Base-by-base conservation (phyloP, 495 filamentous ascomycete species). In the Amorphotheca resinae region DNA sequence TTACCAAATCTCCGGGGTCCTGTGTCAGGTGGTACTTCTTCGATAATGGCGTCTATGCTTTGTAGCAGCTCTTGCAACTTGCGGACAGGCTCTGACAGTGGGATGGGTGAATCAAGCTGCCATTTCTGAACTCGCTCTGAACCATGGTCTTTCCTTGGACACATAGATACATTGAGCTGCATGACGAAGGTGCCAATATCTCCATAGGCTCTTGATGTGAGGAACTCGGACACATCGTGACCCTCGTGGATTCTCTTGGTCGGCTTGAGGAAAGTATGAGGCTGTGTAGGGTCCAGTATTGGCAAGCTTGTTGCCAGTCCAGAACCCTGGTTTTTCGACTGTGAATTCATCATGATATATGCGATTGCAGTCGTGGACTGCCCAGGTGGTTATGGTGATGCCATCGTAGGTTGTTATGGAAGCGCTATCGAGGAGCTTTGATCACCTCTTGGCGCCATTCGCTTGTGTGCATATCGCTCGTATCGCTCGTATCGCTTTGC, bases 1-100 rank as follows among this genome's bases (percentile, higher is more conserved):
- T 99, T 96, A 4, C 93, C 91, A 58, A 95, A 99, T 41, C 91
- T 68, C 22, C 91, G 67, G 9, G 88, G 87, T 17, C 89, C 87
- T 11, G 71, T 69, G 53, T 93, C 82, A 5, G 87, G 87, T 7
- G 89, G 91, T 4, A 74, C 79, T 57, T 87, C 79, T 3, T 80
- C 73, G 33, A 93, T 76, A 20, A 89, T 73, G 3, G 61, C 64
- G 48, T 76, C 74, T 3, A 89, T 63, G 18, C 57, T 67, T 4
- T 64, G 61, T 8, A 94, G 59, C 25, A 94, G 57, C 37, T 61
- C 54, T 49, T 76, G 74, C 3, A 96, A 63, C 26, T 69, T 69
- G 18, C 61, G 59, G n/a, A 93, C 69, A 1, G 79, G 70, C 16
- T 73, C 63, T 16, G 49, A 59, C 38, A 55, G 51, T 15, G 62